Evolutionary conservation across 1,284 basidiomycete genomes (phyloP).

Genomic region (Austroboletus olivaceoglutinosus): DNA sequence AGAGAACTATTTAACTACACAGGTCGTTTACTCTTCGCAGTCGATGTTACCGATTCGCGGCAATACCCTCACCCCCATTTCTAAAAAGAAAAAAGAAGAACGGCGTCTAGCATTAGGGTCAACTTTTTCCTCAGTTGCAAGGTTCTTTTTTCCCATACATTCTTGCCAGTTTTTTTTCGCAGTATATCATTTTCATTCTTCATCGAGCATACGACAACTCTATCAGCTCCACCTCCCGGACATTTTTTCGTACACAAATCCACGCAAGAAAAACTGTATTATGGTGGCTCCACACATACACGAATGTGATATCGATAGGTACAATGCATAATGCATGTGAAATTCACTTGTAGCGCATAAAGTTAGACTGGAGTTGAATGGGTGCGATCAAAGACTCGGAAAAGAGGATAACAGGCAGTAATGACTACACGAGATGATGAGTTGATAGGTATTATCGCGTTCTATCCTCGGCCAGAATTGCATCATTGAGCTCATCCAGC

Average conservation of each 20-base stretch:
- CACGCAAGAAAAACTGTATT: conserved; percentile 13
- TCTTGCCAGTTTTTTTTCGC: not conserved
- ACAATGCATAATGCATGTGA: conserved; percentile 10
- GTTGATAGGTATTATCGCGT: conserved; percentile 32
- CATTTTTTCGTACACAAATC: not conserved
- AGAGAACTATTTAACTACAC: conserved; percentile 35
- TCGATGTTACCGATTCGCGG: not conserved
- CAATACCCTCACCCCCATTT: conserved; percentile 8
- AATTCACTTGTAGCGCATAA: not conserved
- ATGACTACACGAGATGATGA: not conserved
- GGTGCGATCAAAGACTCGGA: not conserved
- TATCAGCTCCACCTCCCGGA: not conserved
- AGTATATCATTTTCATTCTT: conserved; percentile 1
- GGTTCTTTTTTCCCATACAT: not conserved
- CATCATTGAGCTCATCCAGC: conserved; percentile 94
- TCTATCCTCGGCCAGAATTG: conserved; percentile 86
- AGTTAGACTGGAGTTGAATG: not conserved
- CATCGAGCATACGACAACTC: not conserved
- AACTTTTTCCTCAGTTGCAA: conserved; percentile 3
- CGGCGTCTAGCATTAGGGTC: not conserved
- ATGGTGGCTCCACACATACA: conserved; percentile 8
- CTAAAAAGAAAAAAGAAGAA: conserved; percentile 1
- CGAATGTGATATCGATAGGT: conserved; percentile 9
- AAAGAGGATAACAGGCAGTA: not conserved
- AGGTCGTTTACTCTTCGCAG: not conserved